Evolutionary conservation across 805 yeast genomes (phyloP), one percentile per base, ranked within the genome.

Genomic region (Dipodascus albidus): DNA sequence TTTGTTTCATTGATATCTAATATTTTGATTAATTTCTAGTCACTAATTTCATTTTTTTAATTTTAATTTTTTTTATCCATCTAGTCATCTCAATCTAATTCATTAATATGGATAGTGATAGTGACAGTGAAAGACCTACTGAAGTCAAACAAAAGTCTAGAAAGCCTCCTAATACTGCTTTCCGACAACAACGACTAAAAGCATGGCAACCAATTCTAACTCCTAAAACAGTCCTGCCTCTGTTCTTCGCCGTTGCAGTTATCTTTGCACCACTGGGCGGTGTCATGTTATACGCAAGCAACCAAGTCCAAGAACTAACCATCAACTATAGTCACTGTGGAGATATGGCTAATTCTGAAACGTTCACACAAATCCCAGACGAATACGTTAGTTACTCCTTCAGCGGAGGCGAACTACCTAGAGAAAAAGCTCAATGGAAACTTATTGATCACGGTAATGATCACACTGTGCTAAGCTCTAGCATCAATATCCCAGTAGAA

Each of bases 221-320:
- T 1, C 97, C 98, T 15, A 82, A 82, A 59, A 83, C 95, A n/a
- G 97, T 91, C 49, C 76, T 93, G 48, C 98, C 98, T 2, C 73
- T 91, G 51, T 74, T 93, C 54, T 75, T 89, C 50, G 59, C 85
- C 22, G 71, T 87, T 47, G 87, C 95, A 0, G 72, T 87, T 22
- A 75, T 93, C 2, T 89, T 90, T 70, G 87, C 93, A 0, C 96
- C 97, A 1, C 77, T 93, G 50, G 99, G 99, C 2, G 84, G 90
- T 31, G 95, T 87, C 14, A 77, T 93, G 54, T 68, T 89, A 24
- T 78, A 78, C 59, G 83, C 95, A 15, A 78, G 88, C n/a, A 76
- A 80, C 65, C 78, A 80, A 58, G 91, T 91, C 15, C 87, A 91
- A 63, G 81, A 83, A 60, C 57, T 93, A 24, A 74, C 77, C 49